A percentile compares a stretch with the other conserved stretches of the same genome.
phyloP scores from a whole-genome alignment of 345 rosid species.

The Eutrema heterophyllum region DNA sequence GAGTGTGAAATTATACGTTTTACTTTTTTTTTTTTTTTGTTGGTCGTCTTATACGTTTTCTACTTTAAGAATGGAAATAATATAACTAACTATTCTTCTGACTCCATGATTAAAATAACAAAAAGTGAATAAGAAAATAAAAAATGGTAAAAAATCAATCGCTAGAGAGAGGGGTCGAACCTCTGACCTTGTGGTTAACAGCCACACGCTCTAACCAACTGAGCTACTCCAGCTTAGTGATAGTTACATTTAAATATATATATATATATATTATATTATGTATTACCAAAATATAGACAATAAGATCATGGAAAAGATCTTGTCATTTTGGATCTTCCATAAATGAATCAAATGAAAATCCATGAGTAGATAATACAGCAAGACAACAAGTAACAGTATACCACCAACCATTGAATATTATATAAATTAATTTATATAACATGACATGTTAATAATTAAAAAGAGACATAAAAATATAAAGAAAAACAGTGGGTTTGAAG shows the following conservation, averaged over 20 bases:
- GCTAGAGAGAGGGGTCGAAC: slow-evolving; percentile 84
- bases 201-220: slow-evolving; percentile 96
- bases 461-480: neutral
- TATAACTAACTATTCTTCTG: too few species aligned
- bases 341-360: neutral
- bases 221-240: slow-evolving; percentile 69
- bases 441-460: slow-evolving; percentile 25
- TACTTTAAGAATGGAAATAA: too few species aligned
- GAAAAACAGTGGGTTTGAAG: slow-evolving; percentile 26
- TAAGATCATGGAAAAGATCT: neutral
- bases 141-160: neutral
- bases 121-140: too few species aligned
- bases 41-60: too few species aligned
- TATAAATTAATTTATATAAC: neutral
- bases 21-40: too few species aligned
- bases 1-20: too few species aligned
- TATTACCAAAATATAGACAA: neutral
- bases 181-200: slow-evolving; percentile 96
- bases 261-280: accelerated
- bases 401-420: slow-evolving; percentile 16
- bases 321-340: slow-evolving; percentile 3
- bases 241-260: accelerated
- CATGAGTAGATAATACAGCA: slow-evolving; percentile 9
- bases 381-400: slow-evolving; percentile 17
- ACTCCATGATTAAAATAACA: too few species aligned